phyloP scores from a whole-genome alignment of 1,284 basidiomycete genomes.

The Cryptococcus sp. region DNA sequence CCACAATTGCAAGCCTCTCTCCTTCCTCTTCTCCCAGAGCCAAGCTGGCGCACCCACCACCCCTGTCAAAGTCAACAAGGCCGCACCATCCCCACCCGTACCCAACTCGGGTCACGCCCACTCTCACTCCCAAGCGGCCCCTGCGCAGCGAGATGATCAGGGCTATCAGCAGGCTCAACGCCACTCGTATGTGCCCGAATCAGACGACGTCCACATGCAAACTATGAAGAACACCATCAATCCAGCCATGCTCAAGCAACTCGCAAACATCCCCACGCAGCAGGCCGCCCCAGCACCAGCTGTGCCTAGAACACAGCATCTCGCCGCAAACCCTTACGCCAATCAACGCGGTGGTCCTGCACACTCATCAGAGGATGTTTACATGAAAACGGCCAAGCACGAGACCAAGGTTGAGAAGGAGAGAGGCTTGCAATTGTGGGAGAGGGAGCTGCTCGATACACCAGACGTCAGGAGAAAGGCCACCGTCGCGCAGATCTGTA shows the following conservation, averaged over 20 bases:
- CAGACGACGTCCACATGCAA: constrained; percentile 53
- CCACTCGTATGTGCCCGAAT: constrained; percentile 10
- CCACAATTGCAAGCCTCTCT: constrained; percentile 28
- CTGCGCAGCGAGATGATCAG: constrained; percentile 9
- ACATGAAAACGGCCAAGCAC: constrained; percentile 45
- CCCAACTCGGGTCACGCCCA: constrained; percentile 17
- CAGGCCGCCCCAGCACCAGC: constrained; percentile 1
- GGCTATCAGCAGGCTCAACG: constrained; percentile 7
- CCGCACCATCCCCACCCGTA: constrained; percentile 12
- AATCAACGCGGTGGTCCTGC: constrained; percentile 20
- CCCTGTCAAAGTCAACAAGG: constrained; percentile 31
- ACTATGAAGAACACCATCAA: constrained; percentile 50
- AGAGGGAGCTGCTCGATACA: constrained; percentile 76
- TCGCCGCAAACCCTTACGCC: constrained; percentile 22
- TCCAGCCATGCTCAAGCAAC: constrained; percentile 59
- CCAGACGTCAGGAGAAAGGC: constrained; percentile 87
- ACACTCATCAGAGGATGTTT: constrained; percentile 38
- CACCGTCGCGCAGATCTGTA: constrained; percentile 92
- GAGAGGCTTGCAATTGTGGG: constrained; percentile 68
- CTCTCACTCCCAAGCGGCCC: constrained; percentile 3
- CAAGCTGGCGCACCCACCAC: constrained; percentile 34
- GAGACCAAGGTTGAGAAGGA: constrained; percentile 35
- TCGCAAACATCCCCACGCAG: constrained; percentile 41
- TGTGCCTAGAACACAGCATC: constrained; percentile 5
- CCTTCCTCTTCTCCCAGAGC: constrained; percentile 42